Percentiles rank a stretch among this genome's conserved stretches.
Evolutionary conservation across 805 yeast species (phyloP).

Genomic region (Citeromyces matritensis): DNA sequence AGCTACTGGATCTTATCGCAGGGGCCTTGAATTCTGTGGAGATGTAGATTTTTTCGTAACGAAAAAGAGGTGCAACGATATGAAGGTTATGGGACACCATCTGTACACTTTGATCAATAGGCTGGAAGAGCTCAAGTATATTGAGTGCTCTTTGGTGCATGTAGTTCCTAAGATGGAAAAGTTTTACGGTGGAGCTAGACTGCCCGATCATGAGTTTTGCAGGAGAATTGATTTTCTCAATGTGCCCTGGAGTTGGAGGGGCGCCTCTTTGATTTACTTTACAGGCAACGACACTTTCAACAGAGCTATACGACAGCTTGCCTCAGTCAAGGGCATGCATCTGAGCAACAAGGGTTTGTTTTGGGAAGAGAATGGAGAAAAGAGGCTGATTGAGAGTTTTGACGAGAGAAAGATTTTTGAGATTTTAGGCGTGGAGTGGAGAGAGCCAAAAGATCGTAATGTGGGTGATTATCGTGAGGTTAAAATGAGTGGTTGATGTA

Average conservation of each 20-base stretch:
- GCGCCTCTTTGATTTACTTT: constrained; percentile 34
- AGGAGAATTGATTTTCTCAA: constrained; percentile 38
- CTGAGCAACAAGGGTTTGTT: constrained; percentile 30
- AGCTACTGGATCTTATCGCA: constrained; percentile 36
- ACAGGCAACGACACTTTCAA: constrained; percentile 41
- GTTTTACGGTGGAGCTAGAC: constrained; percentile 20
- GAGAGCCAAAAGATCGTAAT: constrained; percentile 17
- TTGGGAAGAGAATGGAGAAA: constrained; percentile 3
- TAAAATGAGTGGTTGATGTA: no score
- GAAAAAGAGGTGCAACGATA: constrained; percentile 13
- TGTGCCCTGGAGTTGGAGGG: constrained; percentile 27
- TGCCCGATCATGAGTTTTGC: constrained; percentile 17
- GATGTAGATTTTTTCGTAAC: constrained; percentile 39
- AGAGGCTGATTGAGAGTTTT: constrained; percentile 18
- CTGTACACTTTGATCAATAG: constrained; percentile 6
- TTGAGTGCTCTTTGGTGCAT: constrained; percentile 7
- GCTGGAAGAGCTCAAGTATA: constrained; percentile 6
- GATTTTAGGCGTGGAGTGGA: constrained; percentile 20
- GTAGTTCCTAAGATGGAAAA: constrained; percentile 7
- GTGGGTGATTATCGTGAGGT: constrained; percentile 3
- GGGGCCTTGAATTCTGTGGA: constrained; percentile 30
- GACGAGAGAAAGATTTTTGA: constrained; percentile 30
- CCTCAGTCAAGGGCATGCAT: constrained; percentile 18
- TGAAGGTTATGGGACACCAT: constrained; percentile 5
- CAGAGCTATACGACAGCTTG: constrained; percentile 26